phyloP scores from a whole-genome alignment of 148 eudicot species.

The Euryodendron excelsum region DNA sequence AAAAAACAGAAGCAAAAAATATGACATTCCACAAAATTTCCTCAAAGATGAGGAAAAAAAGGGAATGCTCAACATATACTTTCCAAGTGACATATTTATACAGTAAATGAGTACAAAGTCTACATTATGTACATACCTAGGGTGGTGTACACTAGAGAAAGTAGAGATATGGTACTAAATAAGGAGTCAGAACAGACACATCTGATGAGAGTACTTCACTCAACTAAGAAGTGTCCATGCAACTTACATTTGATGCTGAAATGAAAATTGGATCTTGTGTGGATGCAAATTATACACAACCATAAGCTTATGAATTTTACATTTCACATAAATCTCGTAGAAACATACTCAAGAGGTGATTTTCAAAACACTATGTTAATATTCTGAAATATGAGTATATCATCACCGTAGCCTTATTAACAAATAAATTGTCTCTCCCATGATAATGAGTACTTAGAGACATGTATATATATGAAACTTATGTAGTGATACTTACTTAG shows the following conservation, averaged over 20 bases:
- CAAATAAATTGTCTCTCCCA: background rate
- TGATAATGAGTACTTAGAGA: background rate
- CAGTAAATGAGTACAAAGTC: no score
- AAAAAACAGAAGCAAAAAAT: no score
- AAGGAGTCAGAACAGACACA: background rate
- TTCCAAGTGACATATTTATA: no score
- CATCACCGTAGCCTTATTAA: background rate
- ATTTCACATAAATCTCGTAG: background rate
- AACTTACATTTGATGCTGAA: background rate
- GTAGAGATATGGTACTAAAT: no score
- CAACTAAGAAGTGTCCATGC: background rate
- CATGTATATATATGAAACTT: background rate
- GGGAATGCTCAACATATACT: no score
- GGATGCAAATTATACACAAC: background rate
- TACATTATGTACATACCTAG: no score
- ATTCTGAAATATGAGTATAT: background rate
- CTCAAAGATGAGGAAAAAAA: no score
- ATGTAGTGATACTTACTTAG: conserved; percentile 53
- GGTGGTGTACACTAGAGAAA: no score
- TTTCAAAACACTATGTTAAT: background rate
- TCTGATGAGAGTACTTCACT: background rate
- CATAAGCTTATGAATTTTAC: background rate
- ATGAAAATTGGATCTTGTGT: background rate
- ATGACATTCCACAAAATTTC: no score
- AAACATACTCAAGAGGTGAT: background rate